These are phyloP conservation scores for Backusella tuberculispora DNA, from an alignment of 192 early-diverging fungal species.

Conservation along the genomic window DNA sequence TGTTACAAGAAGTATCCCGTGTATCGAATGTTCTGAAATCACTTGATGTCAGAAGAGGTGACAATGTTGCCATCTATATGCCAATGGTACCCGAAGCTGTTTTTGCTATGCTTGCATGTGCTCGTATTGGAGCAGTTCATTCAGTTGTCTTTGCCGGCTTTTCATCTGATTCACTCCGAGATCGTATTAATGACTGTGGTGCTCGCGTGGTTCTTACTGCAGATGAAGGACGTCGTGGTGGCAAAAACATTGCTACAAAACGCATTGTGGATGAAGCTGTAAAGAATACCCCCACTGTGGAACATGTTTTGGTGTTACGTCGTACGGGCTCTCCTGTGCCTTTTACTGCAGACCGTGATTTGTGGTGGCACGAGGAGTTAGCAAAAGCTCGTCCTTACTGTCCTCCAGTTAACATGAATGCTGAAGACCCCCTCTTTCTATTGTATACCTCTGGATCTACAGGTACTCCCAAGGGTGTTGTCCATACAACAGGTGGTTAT, in stretches of 20 bases:
- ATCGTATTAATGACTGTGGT: conserved; percentile 85
- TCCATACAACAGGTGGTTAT: conserved; percentile 95
- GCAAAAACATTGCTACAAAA: conserved; percentile 88
- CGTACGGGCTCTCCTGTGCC: conserved; percentile 84
- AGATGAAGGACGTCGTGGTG: conserved; percentile 92
- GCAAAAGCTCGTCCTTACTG: conserved; percentile 85
- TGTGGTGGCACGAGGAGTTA: conserved; percentile 95
- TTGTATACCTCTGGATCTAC: conserved; percentile 94
- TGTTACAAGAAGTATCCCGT: conserved; percentile 80
- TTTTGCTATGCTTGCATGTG: conserved; percentile 91
- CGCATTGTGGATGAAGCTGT: conserved; percentile 93
- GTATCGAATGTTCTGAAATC: conserved; percentile 85
- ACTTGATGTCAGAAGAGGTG: conserved; percentile 87
- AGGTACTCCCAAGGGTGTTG: conserved; percentile 89
- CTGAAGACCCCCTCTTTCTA: conserved; percentile 94
- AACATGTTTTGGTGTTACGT: conserved; percentile 89
- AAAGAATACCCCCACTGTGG: conserved; percentile 72
- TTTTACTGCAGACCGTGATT: conserved; percentile 73
- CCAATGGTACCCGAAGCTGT: conserved; percentile 96
- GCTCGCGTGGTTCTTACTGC: conserved; percentile 87
- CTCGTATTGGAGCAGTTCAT: conserved; percentile 90
- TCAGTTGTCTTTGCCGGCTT: conserved; percentile 98
- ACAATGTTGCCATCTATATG: conserved; percentile 96
- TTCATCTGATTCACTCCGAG: conserved; percentile 88
- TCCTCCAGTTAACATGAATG: conserved; percentile 82